Evolutionary conservation across 2,329 filamentous ascomycete genomes (phyloP), one percentile per base, ranked within the genome.

Genomic region (Thermothelomyces thermophilus): DNA sequence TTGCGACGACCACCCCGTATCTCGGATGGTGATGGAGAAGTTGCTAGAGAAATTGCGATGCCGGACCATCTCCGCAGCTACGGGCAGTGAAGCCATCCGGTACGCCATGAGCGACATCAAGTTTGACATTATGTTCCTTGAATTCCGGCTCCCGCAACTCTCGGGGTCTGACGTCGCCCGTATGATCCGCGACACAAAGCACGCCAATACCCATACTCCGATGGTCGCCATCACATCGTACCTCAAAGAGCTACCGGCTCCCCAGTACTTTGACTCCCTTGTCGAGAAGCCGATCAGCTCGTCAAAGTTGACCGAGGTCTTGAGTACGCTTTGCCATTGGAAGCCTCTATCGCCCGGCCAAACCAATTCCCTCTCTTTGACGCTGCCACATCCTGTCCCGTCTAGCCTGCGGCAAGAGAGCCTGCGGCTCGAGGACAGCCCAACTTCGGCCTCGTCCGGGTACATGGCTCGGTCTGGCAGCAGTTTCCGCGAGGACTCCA

Each of bases 11-110:
- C 93, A 98, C 65, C 93, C 93, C 0, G 91, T 98, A 3, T 95
- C 93, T 5, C 82, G 91, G 19, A 83, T 98, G 73, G 91, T 98
- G n/a, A 97, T 98, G 91, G 93, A 98, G 64, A 93, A 95, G 61
- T 73, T 98, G 7, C 77, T 98, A 46, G 93, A 98, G 67, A 98
- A 97, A 69, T 74, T 97, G 31, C 86, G 89, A 31, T 98, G 93
- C 62, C 87, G 93, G 36, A 96, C 91, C 8, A 93, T 98, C 61
- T 90, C 88, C 2, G 91, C 93, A 4, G 79, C 84, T 3, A 95
- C 90, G 59, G 93, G 93, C 1, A 84, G 88, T 0, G 93, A 98
- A 64, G 93, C 91, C 10, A 85, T 95, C 61, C 83, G 91, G 19
- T 95, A 93, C 68, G 90, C 93, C 24, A 87, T 95, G 75, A 91